A percentile compares a stretch with the other conserved stretches of the same genome.
phyloP scores from a whole-genome alignment of 208 protist species.

The Trypanosoma theileri region DNA sequence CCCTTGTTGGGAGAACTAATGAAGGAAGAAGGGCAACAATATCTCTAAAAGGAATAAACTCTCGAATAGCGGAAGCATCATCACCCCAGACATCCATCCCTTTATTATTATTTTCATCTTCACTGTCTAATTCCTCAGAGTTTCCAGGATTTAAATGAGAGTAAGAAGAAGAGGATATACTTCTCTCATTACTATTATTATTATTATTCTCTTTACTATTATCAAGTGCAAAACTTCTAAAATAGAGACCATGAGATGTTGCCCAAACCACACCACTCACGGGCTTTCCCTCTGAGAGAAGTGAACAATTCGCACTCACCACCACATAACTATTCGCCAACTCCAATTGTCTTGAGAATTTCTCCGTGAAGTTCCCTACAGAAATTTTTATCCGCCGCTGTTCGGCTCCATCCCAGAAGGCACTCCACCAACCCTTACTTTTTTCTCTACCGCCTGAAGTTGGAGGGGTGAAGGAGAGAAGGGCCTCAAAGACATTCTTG shows the following conservation, averaged over 20 bases:
- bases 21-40: constrained; percentile 59
- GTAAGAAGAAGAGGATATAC: neutral
- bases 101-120: neutral
- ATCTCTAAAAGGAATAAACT: constrained; percentile 41
- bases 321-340: constrained; percentile 37
- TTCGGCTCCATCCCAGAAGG: neutral
- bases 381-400: constrained; percentile 21
- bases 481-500: constrained; percentile 34
- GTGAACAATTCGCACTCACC: constrained; percentile 45
- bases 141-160: neutral
- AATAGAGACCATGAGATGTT: constrained; percentile 58
- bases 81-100: constrained; percentile 7
- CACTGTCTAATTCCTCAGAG: neutral
- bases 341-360: constrained; percentile 62
- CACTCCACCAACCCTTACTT: neutral
- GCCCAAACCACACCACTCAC: constrained; percentile 39
- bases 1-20: constrained; percentile 32
- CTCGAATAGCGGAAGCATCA: constrained; percentile 35
- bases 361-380: constrained; percentile 38
- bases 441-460: neutral
- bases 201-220: neutral
- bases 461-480: constrained; percentile 20
- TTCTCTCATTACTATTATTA: neutral
- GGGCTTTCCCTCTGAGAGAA: constrained; percentile 43
- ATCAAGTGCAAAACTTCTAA: constrained; percentile 13